phyloP scores from a whole-genome alignment of 2,329 filamentous ascomycete species.

The Penicillium oxalicum region DNA sequence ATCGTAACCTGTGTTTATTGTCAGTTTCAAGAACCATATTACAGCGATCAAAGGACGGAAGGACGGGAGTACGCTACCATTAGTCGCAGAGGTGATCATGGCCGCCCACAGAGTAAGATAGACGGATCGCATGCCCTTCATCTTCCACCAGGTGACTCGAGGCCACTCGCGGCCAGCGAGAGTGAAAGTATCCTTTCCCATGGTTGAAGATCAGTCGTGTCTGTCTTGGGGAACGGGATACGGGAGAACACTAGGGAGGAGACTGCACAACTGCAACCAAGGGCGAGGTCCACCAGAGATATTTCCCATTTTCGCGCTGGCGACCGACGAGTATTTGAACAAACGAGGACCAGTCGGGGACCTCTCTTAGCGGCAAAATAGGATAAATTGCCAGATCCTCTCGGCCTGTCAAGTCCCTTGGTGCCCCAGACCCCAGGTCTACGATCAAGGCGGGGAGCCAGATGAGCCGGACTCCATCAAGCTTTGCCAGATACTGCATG shows the following conservation, averaged over 20 bases:
- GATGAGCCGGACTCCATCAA: not conserved
- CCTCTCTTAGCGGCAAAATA: conserved; percentile 3
- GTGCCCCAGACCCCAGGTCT: not conserved
- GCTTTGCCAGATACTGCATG: not conserved
- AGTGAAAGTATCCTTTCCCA: conserved; percentile 18
- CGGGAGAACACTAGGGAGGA: not conserved
- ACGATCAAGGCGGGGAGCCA: not conserved
- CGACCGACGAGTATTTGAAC: not conserved
- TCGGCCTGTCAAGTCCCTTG: not conserved
- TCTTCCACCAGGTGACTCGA: conserved; percentile 17
- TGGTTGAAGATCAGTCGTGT: not conserved
- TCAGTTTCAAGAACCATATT: not conserved
- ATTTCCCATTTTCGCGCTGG: not conserved
- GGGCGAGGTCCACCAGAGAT: not conserved
- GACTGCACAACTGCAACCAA: not conserved
- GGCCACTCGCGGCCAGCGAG: conserved; percentile 18
- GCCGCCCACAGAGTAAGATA: conserved; percentile 19
- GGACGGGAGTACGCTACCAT: conserved; percentile 3
- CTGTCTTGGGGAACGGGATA: not conserved
- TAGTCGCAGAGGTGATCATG: conserved; percentile 20
- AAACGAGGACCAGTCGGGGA: not conserved
- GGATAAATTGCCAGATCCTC: not conserved
- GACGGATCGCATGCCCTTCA: conserved; percentile 20
- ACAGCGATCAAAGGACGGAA: not conserved
- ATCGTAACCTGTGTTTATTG: conserved; percentile 32